Evolutionary conservation across 169 alveolate genomes (phyloP), one percentile per base, ranked within the genome.

Genomic region (Plasmodium billcollinsi): DNA sequence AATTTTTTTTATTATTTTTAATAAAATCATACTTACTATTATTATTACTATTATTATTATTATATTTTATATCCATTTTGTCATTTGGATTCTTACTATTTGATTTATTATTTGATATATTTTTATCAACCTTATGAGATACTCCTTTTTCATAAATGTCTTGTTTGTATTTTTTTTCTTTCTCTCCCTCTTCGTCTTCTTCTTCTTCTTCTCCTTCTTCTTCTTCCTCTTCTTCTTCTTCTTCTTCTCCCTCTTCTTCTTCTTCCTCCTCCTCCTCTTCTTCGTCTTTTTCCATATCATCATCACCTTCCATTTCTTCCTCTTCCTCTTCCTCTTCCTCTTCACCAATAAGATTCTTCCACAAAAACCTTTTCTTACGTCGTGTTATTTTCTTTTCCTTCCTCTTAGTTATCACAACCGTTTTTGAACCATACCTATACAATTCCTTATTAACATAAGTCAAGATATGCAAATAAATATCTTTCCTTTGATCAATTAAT

Each of bases 391-490:
- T 66, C 66, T 76, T 56, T 50, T 63, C 43, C n/a, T 69, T 58
- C 12, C 21, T 43, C 39, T 7, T 47, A 14, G 89, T 67, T 54
- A 78, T 15, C 7, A 43, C 2, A 29, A 33, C 26, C 1, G 89
- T 78, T 47, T 50, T 29, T 1, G 11, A 65, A 7, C 89, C 89
- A n/a, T 78, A 73, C 7, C 89, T 65, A 58, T 78, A 66, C 2
- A 78, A 21, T 47, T 78, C 61, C 11, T 59, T 73, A 65, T 78
- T 78, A 39, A 78, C 75, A 70, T 78, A 78, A 11, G 89, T 78
- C 18, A 78, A 20, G 21, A 78, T 78, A 47, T 78, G 89, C 29
- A 78, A 24, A 20, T 78, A 78, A 65, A 78, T 78, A 29, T 78
- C 43, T 52, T 78, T 50, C 5, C 54, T 78, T 33, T 39, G 65